These are phyloP conservation scores for Phytophthora sojae DNA, from an alignment of 352 stramenopile genomes.

Conservation along the genomic window DNA sequence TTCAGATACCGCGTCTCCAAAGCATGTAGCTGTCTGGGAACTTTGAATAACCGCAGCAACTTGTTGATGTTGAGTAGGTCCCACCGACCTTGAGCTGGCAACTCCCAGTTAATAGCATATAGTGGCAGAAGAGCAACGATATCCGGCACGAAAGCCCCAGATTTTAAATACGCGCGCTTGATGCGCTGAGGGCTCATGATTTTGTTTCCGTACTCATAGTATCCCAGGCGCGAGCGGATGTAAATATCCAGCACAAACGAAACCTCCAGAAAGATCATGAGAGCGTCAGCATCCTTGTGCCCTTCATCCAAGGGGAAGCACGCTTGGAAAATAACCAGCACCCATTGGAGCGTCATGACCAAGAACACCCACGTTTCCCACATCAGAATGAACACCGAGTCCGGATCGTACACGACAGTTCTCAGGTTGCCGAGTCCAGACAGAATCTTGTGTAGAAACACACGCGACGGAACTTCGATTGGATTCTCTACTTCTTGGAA, in stretches of 20 bases:
- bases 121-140: background rate
- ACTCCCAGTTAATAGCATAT: background rate
- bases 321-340: background rate
- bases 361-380: constrained; percentile 6
- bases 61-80: constrained; percentile 2
- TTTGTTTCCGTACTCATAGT: constrained; percentile 6
- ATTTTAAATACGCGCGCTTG: background rate
- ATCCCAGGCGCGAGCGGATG: constrained; percentile 1
- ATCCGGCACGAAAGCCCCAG: background rate
- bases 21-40: background rate
- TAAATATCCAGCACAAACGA: background rate
- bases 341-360: constrained; percentile 1
- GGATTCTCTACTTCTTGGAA: background rate
- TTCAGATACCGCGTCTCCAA: background rate
- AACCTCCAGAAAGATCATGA: background rate
- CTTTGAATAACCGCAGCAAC: background rate
- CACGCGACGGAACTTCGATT: background rate
- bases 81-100: background rate
- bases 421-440: background rate
- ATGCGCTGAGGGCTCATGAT: background rate
- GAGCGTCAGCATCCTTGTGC: background rate
- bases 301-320: background rate
- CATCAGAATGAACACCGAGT: background rate
- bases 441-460: too few species aligned
- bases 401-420: background rate